Percentiles rank a stretch among this genome's conserved stretches.
Evolutionary conservation across 78 protist species (phyloP).

Genomic region (Tieghemostelium lacteum): DNA sequence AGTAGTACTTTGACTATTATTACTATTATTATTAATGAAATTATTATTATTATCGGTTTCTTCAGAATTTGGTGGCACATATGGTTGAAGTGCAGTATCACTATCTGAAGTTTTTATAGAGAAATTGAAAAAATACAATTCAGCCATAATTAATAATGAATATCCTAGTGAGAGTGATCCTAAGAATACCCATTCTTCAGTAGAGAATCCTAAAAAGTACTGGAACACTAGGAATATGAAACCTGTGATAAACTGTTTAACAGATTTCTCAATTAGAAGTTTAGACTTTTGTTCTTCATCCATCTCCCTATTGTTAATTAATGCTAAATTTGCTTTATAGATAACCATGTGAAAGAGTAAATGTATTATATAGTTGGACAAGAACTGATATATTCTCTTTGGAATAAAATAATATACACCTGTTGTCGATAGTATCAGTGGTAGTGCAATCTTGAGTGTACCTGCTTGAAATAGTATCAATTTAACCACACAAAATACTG

Average conservation of each 20-base stretch:
- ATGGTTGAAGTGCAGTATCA: conserved; percentile 39
- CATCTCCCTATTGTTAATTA: conserved; percentile 25
- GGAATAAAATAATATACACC: conserved; percentile 57
- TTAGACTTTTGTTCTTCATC: conserved; percentile 32
- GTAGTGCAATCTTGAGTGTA: conserved; percentile 11
- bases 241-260: conserved; percentile 48
- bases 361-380: conserved; percentile 60
- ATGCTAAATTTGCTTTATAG: conserved; percentile 35
- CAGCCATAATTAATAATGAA: conserved; percentile 39
- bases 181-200: conserved; percentile 35
- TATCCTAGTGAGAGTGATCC: conserved; percentile 59
- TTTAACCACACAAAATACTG: conserved; percentile 18
- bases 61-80: not conserved
- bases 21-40: not conserved
- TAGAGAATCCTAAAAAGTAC: conserved; percentile 49
- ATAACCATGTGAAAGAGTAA: conserved; percentile 45
- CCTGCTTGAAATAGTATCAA: conserved; percentile 18
- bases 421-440: conserved; percentile 21
- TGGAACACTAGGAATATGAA: conserved; percentile 34
- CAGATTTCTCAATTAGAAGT: conserved; percentile 4
- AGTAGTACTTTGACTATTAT: not conserved
- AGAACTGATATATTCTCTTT: conserved; percentile 28
- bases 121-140: conserved; percentile 66
- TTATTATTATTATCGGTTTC: not conserved
- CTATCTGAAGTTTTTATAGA: conserved; percentile 39